phyloP scores from a whole-genome alignment of 1,284 basidiomycete genomes.

The Microbotryum saponariae region DNA sequence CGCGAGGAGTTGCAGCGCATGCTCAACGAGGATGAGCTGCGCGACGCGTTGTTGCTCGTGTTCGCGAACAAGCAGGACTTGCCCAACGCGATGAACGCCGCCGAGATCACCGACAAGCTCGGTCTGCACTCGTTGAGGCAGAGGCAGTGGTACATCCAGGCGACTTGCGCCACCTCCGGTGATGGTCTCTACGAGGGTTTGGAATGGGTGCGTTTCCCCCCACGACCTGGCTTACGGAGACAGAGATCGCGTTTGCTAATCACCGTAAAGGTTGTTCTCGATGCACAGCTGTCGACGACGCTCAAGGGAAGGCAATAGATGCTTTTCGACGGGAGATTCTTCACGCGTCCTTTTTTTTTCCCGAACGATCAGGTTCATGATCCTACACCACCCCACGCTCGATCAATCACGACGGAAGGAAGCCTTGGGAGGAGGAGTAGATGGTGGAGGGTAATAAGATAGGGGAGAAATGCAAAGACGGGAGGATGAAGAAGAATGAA shows the following conservation, averaged over 20 bases:
- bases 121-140: slow-evolving; percentile 94
- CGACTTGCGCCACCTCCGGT: slow-evolving; percentile 96
- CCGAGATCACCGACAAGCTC: slow-evolving; percentile 99
- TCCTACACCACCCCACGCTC: not conserved
- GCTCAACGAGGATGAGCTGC: slow-evolving; percentile 99
- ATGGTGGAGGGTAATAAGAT: not conserved
- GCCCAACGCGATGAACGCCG: slow-evolving; percentile 98
- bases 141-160: slow-evolving; percentile 99
- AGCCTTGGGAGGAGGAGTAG: not conserved
- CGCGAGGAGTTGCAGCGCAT: slow-evolving; percentile 99
- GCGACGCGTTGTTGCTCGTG: slow-evolving; percentile 95
- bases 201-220: slow-evolving; percentile 46
- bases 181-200: slow-evolving; percentile 99
- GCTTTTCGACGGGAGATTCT: not conserved
- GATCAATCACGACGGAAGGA: not conserved
- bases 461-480: not conserved
- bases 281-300: slow-evolving; percentile 43
- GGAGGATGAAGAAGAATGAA: not conserved
- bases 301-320: slow-evolving; percentile 40
- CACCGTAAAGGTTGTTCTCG: not conserved
- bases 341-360: not conserved
- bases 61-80: slow-evolving; percentile 99
- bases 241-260: not conserved
- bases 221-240: not conserved
- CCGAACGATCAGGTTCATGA: not conserved